A percentile compares a stretch with the other conserved stretches of the same genome.
phyloP scores from a whole-genome alignment of 768 basidiomycete genomes.

The Lactarius indigo region DNA sequence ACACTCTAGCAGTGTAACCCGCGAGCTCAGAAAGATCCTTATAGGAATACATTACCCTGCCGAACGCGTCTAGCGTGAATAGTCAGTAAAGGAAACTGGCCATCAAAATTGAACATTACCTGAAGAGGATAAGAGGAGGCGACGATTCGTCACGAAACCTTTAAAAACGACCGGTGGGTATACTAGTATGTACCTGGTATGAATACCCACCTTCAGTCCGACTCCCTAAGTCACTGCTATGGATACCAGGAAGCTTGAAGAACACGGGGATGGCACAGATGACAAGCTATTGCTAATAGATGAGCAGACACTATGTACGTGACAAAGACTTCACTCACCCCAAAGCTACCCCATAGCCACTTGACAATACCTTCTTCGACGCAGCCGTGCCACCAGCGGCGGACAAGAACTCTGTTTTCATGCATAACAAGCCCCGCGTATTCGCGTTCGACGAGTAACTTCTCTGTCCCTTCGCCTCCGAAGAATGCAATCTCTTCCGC shows the following conservation, averaged over 20 bases:
- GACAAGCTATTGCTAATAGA: constrained; percentile 38
- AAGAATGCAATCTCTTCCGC: constrained; percentile 87
- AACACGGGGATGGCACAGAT: constrained; percentile 95
- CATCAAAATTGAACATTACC: constrained; percentile 39
- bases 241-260: constrained; percentile 73
- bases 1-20: constrained; percentile 91
- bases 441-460: constrained; percentile 84
- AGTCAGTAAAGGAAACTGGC: constrained; percentile 3
- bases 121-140: constrained; percentile 82
- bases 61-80: constrained; percentile 73
- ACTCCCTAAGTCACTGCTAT: constrained; percentile 67
- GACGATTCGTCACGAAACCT: constrained; percentile 97
- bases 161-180: neutral
- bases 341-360: constrained; percentile 95
- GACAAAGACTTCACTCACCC: constrained; percentile 46
- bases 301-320: neutral
- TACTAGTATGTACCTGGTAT: neutral
- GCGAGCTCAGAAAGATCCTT: constrained; percentile 95
- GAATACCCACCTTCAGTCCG: constrained; percentile 74
- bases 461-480: constrained; percentile 86
- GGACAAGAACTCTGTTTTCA: constrained; percentile 72
- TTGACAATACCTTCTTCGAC: constrained; percentile 95
- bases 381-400: constrained; percentile 87
- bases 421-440: constrained; percentile 84
- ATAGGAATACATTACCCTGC: constrained; percentile 95